Evolutionary conservation across 805 yeast species (phyloP).

Genomic region (Vanderwaltozyma polyspora): DNA sequence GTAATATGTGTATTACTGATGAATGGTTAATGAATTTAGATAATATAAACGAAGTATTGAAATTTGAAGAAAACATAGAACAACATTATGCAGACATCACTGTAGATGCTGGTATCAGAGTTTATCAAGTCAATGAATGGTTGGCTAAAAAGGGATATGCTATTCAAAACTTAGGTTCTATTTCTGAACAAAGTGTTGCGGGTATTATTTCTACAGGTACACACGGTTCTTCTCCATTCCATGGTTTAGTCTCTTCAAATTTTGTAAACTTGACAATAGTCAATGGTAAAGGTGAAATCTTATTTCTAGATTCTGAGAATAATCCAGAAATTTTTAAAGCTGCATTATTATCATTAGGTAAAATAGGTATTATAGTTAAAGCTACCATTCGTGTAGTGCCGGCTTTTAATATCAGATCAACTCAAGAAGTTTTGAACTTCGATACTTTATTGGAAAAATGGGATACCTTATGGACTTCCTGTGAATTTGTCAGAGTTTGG

Average conservation of each 20-base stretch:
- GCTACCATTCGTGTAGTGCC: slow-evolving; percentile 83
- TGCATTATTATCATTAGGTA: slow-evolving; percentile 76
- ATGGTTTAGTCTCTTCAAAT: slow-evolving; percentile 83
- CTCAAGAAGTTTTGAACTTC: slow-evolving; percentile 72
- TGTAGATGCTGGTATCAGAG: slow-evolving; percentile 86
- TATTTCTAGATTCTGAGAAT: slow-evolving; percentile 40
- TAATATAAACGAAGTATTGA: slow-evolving; percentile 48
- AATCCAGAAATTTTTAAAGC: slow-evolving; percentile 66
- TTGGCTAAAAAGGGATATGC: slow-evolving; percentile 60
- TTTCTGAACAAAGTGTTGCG: slow-evolving; percentile 84
- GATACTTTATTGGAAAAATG: slow-evolving; percentile 60
- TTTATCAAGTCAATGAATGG: slow-evolving; percentile 59
- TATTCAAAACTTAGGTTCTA: slow-evolving; percentile 85
- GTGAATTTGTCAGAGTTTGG: slow-evolving; percentile 92
- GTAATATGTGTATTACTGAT: slow-evolving; percentile 74
- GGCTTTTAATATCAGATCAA: slow-evolving; percentile 64
- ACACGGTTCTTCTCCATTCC: slow-evolving; percentile 90
- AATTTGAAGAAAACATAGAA: slow-evolving; percentile 36
- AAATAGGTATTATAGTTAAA: slow-evolving; percentile 78
- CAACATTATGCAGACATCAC: slow-evolving; percentile 75
- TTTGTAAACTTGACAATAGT: slow-evolving; percentile 67
- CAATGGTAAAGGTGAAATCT: slow-evolving; percentile 62
- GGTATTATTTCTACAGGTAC: slow-evolving; percentile 97
- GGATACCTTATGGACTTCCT: slow-evolving; percentile 73
- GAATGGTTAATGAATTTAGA: slow-evolving; percentile 88